These are phyloP conservation scores for Magnusiomyces fungicola DNA, from an alignment of 1,139 yeast species.

Conservation along the genomic window DNA sequence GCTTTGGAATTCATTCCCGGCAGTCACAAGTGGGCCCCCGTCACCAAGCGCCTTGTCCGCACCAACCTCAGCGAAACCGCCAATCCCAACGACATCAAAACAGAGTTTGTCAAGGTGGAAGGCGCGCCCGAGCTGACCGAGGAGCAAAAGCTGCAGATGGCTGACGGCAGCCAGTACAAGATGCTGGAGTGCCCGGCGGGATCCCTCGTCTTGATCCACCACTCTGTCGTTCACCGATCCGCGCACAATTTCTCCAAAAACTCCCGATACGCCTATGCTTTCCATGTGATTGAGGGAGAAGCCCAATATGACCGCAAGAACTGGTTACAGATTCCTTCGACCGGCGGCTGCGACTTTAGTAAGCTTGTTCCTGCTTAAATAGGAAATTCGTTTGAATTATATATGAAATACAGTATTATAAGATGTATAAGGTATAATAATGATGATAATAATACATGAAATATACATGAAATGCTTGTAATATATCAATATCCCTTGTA, in stretches of 20 bases:
- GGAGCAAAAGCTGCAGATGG: slow-evolving; percentile 29
- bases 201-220: slow-evolving; percentile 59
- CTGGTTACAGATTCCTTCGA: slow-evolving; percentile 73
- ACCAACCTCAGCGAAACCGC: slow-evolving; percentile 19
- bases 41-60: slow-evolving; percentile 61
- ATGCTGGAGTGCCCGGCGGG: slow-evolving; percentile 65
- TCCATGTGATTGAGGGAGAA: slow-evolving; percentile 67
- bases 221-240: slow-evolving; percentile 65
- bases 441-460: too few species aligned
- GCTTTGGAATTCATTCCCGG: slow-evolving; percentile 71
- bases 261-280: slow-evolving; percentile 71
- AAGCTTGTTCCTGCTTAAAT: too few species aligned
- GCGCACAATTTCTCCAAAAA: slow-evolving; percentile 48
- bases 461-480: too few species aligned
- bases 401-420: too few species aligned
- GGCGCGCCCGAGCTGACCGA: slow-evolving; percentile 18
- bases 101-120: slow-evolving; percentile 34
- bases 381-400: too few species aligned
- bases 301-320: slow-evolving; percentile 53
- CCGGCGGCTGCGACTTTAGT: slow-evolving; percentile 57
- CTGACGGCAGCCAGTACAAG: slow-evolving; percentile 35
- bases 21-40: slow-evolving; percentile 52
- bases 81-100: slow-evolving; percentile 35
- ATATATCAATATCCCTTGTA: too few species aligned
- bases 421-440: too few species aligned